Base-by-base conservation (phyloP, 129 eudicot genomes). In the Arctium minus region DNA sequence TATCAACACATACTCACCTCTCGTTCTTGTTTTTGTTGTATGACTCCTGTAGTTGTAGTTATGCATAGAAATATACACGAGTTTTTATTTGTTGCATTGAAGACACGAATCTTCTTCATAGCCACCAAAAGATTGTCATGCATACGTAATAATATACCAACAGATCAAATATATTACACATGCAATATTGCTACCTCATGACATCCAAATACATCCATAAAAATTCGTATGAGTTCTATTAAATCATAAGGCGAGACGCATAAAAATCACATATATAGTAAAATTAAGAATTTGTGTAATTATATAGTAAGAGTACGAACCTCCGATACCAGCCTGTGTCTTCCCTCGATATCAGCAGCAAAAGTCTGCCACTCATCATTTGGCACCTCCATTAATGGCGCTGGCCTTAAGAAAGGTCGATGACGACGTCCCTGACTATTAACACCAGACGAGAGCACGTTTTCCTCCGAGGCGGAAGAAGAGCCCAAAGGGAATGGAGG, bases 251-350 rank as follows among this genome's bases (percentile, higher is more conserved):
- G 13, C 9, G 0, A 46, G 8, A 48, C 10, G 38, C 62, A 60
- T 30, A 73, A 35, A 42, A 17, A 79, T 40, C 75, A 74, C 27
- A 56, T 9, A n/a, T 22, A 42, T 68, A 11, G 36, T 40, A 30
- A 30, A 44, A 65, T 22, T 31, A 40, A 81, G 27, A 5, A 42
- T 53, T 22, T 8, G 29, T 32, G 8, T 11, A 75, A 74, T 39
- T 13, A 73, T 22, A 37, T 22, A 37, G 30, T 73, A 38, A 53
- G 17, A 80, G 9, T 40, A 81, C 77, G 83, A 85, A 87, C 94
- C 89, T 89, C 90, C 17, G 92, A 83, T 50, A 90, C 92, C 79
- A 91, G 89, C 80, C 91, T 88, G 1, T 91, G 92, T 65, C 98
- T 91, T 70, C 91, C 92, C 76, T 88, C 92, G 71, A 87, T 82